A percentile compares a stretch with the other conserved stretches of the same genome.
These are phyloP conservation scores for Aspergillus melleus DNA, from an alignment of 2,329 filamentous ascomycete species.

Conservation along the genomic window DNA sequence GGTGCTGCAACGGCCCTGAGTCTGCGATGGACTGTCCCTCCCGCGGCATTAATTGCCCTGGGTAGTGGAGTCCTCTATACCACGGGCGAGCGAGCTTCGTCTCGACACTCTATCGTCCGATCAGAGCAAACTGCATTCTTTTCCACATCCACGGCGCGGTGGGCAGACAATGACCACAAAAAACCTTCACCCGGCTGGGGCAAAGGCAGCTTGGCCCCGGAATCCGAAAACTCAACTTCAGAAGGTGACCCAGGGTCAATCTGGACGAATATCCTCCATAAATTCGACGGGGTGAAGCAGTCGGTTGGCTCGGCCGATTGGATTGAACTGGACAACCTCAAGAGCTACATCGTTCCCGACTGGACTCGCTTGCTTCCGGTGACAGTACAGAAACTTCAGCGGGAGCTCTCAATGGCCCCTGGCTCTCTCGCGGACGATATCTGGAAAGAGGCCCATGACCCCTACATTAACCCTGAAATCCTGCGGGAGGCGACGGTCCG, in stretches of 20 bases:
- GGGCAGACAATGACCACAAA: conserved; percentile 14
- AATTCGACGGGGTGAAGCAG: conserved; percentile 41
- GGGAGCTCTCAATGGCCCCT: conserved; percentile 81
- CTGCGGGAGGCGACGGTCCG: conserved; percentile 77
- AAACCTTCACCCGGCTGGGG: background rate
- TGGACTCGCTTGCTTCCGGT: conserved; percentile 78
- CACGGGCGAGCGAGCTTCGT: conserved; percentile 27
- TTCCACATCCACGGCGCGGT: conserved; percentile 21
- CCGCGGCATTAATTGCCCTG: conserved; percentile 32
- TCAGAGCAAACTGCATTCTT: conserved; percentile 25
- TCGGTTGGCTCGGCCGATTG: conserved; percentile 44
- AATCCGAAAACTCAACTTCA: conserved; percentile 6
- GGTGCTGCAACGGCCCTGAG: conserved; percentile 33
- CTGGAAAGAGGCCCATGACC: conserved; percentile 86
- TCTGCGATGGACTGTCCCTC: conserved; percentile 38
- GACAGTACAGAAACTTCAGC: conserved; percentile 79
- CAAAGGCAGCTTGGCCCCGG: background rate
- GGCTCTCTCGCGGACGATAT: conserved; percentile 90
- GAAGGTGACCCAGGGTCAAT: conserved; percentile 37
- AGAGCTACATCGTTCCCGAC: conserved; percentile 72
- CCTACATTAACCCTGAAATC: conserved; percentile 83
- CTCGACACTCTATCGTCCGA: conserved; percentile 19
- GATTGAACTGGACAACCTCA: conserved; percentile 56
- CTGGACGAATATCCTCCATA: conserved; percentile 54
- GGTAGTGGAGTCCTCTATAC: conserved; percentile 27